Conservation (phyloP, 1,284 basidiomycete species). For the Microbotryum saponariae region DNA sequence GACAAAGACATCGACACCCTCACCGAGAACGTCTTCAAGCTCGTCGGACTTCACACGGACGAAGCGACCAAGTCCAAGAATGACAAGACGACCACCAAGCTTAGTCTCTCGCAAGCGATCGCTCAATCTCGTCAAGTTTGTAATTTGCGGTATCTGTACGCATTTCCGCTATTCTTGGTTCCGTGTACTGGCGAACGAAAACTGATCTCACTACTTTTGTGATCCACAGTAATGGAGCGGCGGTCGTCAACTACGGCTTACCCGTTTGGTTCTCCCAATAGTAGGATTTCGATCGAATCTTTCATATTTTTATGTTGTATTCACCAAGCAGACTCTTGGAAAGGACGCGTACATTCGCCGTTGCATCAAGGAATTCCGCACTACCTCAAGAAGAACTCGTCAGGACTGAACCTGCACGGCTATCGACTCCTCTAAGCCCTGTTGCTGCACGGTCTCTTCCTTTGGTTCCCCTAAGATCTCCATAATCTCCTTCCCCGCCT, state of each 20-base stretch:
- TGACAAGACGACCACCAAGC: background rate
- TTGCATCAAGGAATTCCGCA: no score
- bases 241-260: slow-evolving; percentile 88
- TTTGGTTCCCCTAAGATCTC: no score
- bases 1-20: slow-evolving; percentile 94
- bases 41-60: slow-evolving; percentile 52
- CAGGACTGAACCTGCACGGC: no score
- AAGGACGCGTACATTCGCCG: no score
- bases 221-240: slow-evolving; percentile 64
- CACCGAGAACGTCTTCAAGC: slow-evolving; percentile 72
- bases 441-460: no score
- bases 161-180: no score
- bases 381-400: no score
- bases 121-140: slow-evolving; percentile 68
- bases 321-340: background rate
- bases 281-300: background rate
- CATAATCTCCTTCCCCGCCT: background rate
- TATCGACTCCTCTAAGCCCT: no score
- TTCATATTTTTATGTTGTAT: slow-evolving; percentile 3
- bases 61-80: slow-evolving; percentile 1
- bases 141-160: slow-evolving; percentile 70
- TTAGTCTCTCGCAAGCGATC: slow-evolving; percentile 63
- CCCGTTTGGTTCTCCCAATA: slow-evolving; percentile 46
- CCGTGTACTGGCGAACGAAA: no score
- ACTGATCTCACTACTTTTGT: no score